Base-by-base conservation (phyloP, 495 filamentous ascomycete genomes). In the Eremomyces bilateralis region DNA sequence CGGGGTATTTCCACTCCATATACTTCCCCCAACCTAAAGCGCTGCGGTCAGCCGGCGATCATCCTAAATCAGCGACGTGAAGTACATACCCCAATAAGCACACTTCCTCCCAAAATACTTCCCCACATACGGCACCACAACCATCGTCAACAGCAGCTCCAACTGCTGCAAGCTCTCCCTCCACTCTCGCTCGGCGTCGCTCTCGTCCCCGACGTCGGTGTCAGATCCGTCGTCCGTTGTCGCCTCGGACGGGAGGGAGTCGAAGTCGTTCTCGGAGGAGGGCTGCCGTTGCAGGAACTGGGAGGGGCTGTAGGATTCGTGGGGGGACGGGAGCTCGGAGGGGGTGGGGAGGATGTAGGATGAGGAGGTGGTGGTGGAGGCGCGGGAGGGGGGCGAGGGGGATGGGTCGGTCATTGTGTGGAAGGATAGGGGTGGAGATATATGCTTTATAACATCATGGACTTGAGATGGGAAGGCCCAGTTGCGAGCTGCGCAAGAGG, bases 71-170 rank as follows among this genome's bases (percentile, higher is more conserved):
- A 12, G 24, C 22, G 17, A 8, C n/a, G 22, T 27, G 10, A 25
- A 22, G 18, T 21, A 27, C 24, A n/a, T 25, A 95, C 88, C 76
- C 82, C 82, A 94, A 56, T 94, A 95, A 34, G 88, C 88, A 60
- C 80, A 90, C 56, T 73, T 81, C 52, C 88, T 64, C 25, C 88
- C 88, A 45, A 94, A 61, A 53, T 81, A 94, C 53, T 93, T 95
- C 15, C 88, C 88, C 34, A 81, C 56, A 51, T 85, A 92, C 13
- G 88, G 88, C 24, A 95, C 75, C 44, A 93, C 48, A 13, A 95
- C 78, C 80, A 97, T 90, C 4, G 74, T 85, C 49, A 94, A 51
- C 29, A 97, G 60, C 33, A 97, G 59, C 62, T 97, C 80, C 31
- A 95, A 55, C 56, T 97, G 88, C 57, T 92, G 78, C 42, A 97